phyloP scores from a whole-genome alignment of 179 eudicot genomes.

The Spinacia oleracea region DNA sequence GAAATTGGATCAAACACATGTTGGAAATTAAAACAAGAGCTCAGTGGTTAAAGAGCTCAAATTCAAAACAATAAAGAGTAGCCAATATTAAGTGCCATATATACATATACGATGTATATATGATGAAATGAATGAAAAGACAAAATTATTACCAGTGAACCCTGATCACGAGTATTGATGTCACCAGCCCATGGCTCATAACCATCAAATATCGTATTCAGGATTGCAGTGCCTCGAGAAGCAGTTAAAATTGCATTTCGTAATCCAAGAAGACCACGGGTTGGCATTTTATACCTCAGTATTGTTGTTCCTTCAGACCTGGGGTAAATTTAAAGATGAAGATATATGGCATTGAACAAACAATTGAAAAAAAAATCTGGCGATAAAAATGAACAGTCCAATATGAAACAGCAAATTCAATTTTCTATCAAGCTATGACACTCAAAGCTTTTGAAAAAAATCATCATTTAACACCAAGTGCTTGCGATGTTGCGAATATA shows the following conservation, averaged over 20 bases:
- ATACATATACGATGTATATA: no score
- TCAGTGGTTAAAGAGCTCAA: not conserved
- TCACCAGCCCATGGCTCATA: conserved; percentile 99
- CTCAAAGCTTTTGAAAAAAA: not conserved
- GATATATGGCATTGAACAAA: conserved; percentile 18
- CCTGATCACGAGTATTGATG: conserved; percentile 86
- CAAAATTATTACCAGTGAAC: conserved; percentile 71
- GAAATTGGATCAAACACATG: conserved; percentile 15
- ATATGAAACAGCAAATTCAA: conserved; percentile 3
- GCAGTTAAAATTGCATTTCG: conserved; percentile 91
- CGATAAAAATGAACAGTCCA: conserved; percentile 4
- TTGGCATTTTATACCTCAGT: conserved; percentile 85
- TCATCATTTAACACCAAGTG: no score
- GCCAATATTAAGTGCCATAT: not conserved
- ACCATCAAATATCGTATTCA: conserved; percentile 90
- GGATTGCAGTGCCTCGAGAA: conserved; percentile 95
- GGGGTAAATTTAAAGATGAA: conserved; percentile 9
- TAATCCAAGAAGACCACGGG: conserved; percentile 95
- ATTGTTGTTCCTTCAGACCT: conserved; percentile 88
- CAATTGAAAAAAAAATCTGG: not conserved
- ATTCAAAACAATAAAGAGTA: not conserved
- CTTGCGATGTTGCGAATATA: no score
- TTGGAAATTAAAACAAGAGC: conserved; percentile 6
- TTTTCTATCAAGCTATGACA: not conserved
- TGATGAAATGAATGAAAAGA: not conserved